phyloP scores from a whole-genome alignment of 352 stramenopile species.

The Aphanomyces euteiches region DNA sequence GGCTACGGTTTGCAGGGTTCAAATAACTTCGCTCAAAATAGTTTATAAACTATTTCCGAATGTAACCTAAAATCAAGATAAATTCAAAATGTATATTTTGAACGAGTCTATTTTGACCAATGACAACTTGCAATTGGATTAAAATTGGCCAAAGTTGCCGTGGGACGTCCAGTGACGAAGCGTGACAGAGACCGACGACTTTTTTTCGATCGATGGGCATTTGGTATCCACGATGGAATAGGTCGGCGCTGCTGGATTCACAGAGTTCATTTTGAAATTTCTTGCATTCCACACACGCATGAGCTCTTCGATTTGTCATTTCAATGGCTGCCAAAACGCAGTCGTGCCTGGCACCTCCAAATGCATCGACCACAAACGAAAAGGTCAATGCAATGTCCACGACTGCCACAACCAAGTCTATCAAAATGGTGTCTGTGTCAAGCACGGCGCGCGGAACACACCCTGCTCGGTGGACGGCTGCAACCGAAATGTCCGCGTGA shows the following conservation, averaged over 20 bases:
- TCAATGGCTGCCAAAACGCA: constrained; percentile 12
- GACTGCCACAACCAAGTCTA: constrained; percentile 20
- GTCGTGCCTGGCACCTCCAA: neutral
- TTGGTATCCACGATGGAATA: too few relatives aligned
- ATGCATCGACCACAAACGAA: constrained; percentile 3
- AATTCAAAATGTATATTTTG: too few relatives aligned
- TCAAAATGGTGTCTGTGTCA: constrained; percentile 3
- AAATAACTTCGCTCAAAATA: too few relatives aligned
- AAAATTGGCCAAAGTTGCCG: too few relatives aligned
- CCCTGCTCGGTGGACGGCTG: neutral
- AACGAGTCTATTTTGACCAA: too few relatives aligned
- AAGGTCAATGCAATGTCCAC: neutral
- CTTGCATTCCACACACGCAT: neutral
- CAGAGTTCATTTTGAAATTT: neutral
- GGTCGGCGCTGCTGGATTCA: neutral
- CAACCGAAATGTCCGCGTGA: neutral
- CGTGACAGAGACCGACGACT: too few relatives aligned
- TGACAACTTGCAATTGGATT: too few relatives aligned
- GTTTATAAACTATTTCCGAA: too few relatives aligned
- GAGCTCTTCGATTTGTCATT: neutral
- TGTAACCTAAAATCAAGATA: too few relatives aligned
- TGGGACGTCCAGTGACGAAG: too few relatives aligned
- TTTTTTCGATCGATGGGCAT: too few relatives aligned
- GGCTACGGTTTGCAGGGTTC: too few relatives aligned
- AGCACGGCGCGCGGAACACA: constrained; percentile 1